A percentile compares a stretch with the other conserved stretches of the same genome.
These are phyloP conservation scores for Phaeomoniella chlamydospora DNA, from an alignment of 2,329 filamentous ascomycete species.

Conservation along the genomic window DNA sequence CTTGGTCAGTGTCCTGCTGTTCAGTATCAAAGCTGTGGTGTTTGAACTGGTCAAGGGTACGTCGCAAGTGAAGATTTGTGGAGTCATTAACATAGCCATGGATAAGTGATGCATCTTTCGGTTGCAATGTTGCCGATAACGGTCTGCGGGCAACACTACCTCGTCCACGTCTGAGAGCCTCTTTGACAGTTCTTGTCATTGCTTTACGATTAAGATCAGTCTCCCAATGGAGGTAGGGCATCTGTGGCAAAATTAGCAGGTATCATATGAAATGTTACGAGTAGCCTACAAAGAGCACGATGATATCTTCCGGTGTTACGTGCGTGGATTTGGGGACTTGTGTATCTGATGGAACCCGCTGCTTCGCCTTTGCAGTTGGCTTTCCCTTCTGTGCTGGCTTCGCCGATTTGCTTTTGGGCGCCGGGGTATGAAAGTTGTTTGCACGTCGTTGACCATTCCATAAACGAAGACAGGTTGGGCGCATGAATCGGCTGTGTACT, in stretches of 20 bases:
- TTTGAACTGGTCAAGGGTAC: constrained; percentile 52
- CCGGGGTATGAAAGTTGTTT: not conserved
- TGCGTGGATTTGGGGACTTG: no score
- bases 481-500: constrained; percentile 17
- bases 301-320: no score
- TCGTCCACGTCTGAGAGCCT: constrained; percentile 8
- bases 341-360: no score
- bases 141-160: constrained; percentile 15
- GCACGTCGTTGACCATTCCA: no score
- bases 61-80: constrained; percentile 41
- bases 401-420: not conserved
- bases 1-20: constrained; percentile 46
- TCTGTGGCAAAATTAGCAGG: no score
- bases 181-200: constrained; percentile 41
- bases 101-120: constrained; percentile 31
- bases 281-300: constrained; percentile 26
- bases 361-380: not conserved
- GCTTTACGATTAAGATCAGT: constrained; percentile 37
- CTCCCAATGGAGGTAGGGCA: constrained; percentile 54
- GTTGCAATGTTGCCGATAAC: constrained; percentile 10
- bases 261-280: no score
- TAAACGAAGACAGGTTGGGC: constrained; percentile 7
- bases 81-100: constrained; percentile 31
- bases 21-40: constrained; percentile 48
- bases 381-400: not conserved